phyloP scores from a whole-genome alignment of 2,329 filamentous ascomycete species.

The Ophiognomonia clavigignenti-juglandacearum region DNA sequence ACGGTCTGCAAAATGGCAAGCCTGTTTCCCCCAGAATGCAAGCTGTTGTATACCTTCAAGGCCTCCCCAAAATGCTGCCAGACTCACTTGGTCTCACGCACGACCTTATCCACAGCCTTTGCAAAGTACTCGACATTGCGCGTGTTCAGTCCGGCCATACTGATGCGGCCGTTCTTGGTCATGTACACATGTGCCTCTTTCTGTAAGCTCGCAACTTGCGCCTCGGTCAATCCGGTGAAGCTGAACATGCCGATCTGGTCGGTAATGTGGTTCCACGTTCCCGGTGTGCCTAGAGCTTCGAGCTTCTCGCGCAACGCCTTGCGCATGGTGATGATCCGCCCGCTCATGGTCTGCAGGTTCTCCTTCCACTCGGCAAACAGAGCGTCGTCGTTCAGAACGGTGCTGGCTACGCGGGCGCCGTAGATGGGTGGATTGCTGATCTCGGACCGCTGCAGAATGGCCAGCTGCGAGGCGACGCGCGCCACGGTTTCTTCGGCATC shows the following conservation, averaged over 20 bases:
- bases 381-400: conserved; percentile 73
- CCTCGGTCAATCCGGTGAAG: conserved; percentile 75
- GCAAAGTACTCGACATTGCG: conserved; percentile 92
- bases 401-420: conserved; percentile 81
- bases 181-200: conserved; percentile 76
- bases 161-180: conserved; percentile 97
- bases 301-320: conserved; percentile 71
- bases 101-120: conserved; percentile 79
- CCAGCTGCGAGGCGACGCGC: conserved; percentile 80
- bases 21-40: too few species aligned
- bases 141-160: conserved; percentile 95
- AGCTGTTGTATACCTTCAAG: too few species aligned
- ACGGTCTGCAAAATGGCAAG: too few species aligned
- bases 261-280: conserved; percentile 94
- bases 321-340: conserved; percentile 91
- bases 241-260: conserved; percentile 99
- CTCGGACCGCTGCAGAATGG: conserved; percentile 92
- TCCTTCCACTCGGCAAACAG: conserved; percentile 91
- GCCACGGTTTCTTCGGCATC: conserved; percentile 51
- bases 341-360: conserved; percentile 89
- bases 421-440: conserved; percentile 97
- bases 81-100: conserved; percentile 46
- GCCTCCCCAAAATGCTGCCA: too few species aligned
- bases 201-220: conserved; percentile 67
- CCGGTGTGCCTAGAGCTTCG: conserved; percentile 79